These are phyloP conservation scores for Nowakowskiella sp. DNA, from an alignment of 192 early-diverging fungal genomes.

Conservation along the genomic window DNA sequence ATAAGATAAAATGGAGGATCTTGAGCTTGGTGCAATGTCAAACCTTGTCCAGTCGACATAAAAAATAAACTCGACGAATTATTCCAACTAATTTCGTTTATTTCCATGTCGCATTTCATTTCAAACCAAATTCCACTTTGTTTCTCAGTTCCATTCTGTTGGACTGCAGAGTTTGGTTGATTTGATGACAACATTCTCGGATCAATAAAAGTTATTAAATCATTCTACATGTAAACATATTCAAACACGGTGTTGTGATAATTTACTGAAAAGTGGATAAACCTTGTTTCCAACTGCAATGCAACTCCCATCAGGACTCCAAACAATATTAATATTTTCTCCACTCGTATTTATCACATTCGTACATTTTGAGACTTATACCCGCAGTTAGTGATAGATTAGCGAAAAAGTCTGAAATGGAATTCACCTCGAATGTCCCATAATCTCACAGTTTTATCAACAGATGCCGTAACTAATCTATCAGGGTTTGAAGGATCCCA, in stretches of 20 bases:
- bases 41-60: conserved; percentile 68
- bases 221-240: conserved; percentile 43
- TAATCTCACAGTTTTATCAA: conserved; percentile 68
- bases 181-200: conserved; percentile 32
- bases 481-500: conserved; percentile 73
- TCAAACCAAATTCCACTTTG: conserved; percentile 33
- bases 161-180: conserved; percentile 2
- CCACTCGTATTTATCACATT: conserved; percentile 57
- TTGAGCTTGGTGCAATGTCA: background rate
- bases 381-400: background rate
- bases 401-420: conserved; percentile 18
- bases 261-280: background rate
- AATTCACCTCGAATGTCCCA: conserved; percentile 80
- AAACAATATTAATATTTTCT: conserved; percentile 80
- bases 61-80: conserved; percentile 62
- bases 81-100: conserved; percentile 82
- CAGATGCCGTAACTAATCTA: conserved; percentile 63
- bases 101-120: conserved; percentile 48
- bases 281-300: conserved; percentile 82
- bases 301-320: conserved; percentile 67
- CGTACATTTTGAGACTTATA: conserved; percentile 10
- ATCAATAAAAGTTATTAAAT: conserved; percentile 71
- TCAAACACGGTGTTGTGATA: background rate
- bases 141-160: conserved; percentile 29
- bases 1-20: background rate